Base-by-base conservation (phyloP, 805 yeast genomes). In the Suhomyces prunicola region DNA sequence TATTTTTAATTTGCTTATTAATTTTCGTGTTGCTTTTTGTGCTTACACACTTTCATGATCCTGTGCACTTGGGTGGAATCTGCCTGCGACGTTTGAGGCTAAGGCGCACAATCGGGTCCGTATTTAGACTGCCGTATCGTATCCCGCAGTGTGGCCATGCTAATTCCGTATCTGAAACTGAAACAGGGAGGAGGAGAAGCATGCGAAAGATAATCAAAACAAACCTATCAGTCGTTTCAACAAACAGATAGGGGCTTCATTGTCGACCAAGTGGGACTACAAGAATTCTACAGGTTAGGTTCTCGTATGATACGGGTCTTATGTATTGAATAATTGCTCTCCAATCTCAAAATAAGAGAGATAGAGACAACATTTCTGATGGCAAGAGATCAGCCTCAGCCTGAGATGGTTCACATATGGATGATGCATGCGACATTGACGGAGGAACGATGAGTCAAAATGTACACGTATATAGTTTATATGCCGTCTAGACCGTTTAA, bases 1-100 rank as follows among this genome's bases (percentile, higher is more conserved):
- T 23, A 44, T 41, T 39, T 39, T 39, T 39, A 49, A 31, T 44
- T 44, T 39, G 54, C 54, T 51, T 51, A 51, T 51, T 51, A 51
- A 51, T 50, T 46, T 36, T 19, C 39, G 52, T 47, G 36, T 44
- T 50, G 44, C 35, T 36, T 17, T 35, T 46, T 46, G 41, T 44
- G 46, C 47, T 44, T 42, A 36, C 48, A 46, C 48, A 33, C 48
- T 17, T 19, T 46, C 35, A 17, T 27, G 47, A 24, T 23, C 17
- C 22, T 44, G 36, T 26, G 47, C 42, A 19, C 42, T 19, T 19
- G 19, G 3, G 5, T 6, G 17, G 46, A n/a, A 24, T n/a, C 19
- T 42, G 29, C 44, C 19, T 42, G 29, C 44, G 45, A 22, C 45
- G 27, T 23, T 17, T 24, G 22, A 27, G 13, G n/a, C 8, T n/a